Conservation (phyloP, 352 stramenopile species). For the Phytophthora pseudosyringae region DNA sequence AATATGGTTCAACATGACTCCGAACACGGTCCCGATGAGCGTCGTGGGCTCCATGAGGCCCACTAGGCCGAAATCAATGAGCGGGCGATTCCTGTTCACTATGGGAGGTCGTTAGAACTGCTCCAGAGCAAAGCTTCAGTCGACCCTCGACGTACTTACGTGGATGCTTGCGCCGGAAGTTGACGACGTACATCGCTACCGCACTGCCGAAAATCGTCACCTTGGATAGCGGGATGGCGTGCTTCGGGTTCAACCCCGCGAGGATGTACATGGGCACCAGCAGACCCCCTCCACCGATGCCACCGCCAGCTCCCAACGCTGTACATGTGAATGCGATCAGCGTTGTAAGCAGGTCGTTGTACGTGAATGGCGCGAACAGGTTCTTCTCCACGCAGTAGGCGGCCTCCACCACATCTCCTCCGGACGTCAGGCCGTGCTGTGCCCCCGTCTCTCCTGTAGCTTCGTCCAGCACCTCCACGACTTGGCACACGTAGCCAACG, state of each 20-base stretch:
- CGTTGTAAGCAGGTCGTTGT: constrained; percentile 65
- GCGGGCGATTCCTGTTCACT: constrained; percentile 85
- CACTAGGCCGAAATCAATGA: constrained; percentile 98
- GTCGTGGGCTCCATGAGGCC: constrained; percentile 96
- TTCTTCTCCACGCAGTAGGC: constrained; percentile 84
- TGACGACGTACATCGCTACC: constrained; percentile 94
- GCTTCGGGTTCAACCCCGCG: constrained; percentile 90
- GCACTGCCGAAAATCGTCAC: constrained; percentile 97
- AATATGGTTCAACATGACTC: constrained; percentile 80
- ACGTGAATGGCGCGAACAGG: constrained; percentile 71
- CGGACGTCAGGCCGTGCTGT: constrained; percentile 36
- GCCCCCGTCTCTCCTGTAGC: constrained; percentile 38
- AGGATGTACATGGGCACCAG: constrained; percentile 97
- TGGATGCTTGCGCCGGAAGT: constrained; percentile 93
- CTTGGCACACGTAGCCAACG: constrained; percentile 55
- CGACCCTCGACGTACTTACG: constrained; percentile 35
- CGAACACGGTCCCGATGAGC: constrained; percentile 72
- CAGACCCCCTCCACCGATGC: constrained; percentile 94
- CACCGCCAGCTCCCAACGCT: constrained; percentile 89
- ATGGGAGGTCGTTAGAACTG: neutral
- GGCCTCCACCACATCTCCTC: constrained; percentile 38
- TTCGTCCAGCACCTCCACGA: constrained; percentile 37
- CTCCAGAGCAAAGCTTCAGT: neutral
- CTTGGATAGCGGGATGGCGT: constrained; percentile 97
- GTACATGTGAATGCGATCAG: constrained; percentile 77